Base-by-base conservation (phyloP, 2,329 filamentous ascomycete genomes). In the Colletotrichum lupini region DNA sequence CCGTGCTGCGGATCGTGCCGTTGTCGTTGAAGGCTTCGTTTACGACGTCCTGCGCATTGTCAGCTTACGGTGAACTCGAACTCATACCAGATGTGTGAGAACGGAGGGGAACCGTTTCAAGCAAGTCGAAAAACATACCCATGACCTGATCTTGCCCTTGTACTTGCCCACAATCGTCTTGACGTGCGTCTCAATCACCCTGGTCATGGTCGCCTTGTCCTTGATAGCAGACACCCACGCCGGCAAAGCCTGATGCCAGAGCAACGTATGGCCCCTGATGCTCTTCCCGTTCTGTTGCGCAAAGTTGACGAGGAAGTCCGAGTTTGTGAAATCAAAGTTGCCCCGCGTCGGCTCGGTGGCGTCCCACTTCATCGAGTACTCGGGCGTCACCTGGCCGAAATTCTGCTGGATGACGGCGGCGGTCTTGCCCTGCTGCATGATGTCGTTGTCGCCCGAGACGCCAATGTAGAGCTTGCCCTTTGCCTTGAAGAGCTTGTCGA, bases 301-400 rank as follows among this genome's bases (percentile, higher is more conserved):
- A 81, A 85, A 92, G 79, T 89, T 80, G 72, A 92, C 89, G 5
- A 92, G 84, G 77, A 86, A 85, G 80, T 93, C 91, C 12, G 89
- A 86, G n/a, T 81, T 81, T 16, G 76, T 79, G 76, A 90, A 92
- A 74, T 82, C 89, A 85, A 91, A 93, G 1, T 75, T 77, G 73
- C 86, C 86, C 72, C 84, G 82, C 37, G 81, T 78, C n/a, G 77
- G 77, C 81, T 92, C 84, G 19, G 84, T 84, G 42, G 87, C 82
- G 75, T 92, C 89, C 91, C 91, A 93, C 82, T 93, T 93, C 88
- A 92, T 91, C 78, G 86, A 89, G 85, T 94, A 93, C 84, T 93
- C 92, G 1, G 89, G 87, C 0, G 91, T 93, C 24, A 93, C 84
- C 79, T 90, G 88, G 24, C 91, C 91, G 75, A 93, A 93, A 80